Conservation (phyloP, 1,284 basidiomycete species). For the Macrocystidia cucumis region DNA sequence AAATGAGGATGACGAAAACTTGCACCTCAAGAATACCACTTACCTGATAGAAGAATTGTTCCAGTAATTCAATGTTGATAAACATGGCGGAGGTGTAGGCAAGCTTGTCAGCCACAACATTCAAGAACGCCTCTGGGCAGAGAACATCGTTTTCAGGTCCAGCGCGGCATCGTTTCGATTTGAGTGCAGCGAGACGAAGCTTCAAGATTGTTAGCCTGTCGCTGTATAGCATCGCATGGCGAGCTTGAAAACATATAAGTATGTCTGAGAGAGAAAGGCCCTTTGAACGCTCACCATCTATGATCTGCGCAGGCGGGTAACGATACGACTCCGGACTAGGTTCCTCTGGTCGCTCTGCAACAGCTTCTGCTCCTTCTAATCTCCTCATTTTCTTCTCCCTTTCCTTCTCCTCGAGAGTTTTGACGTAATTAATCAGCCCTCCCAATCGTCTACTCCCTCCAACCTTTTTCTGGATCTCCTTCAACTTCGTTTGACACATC, state of each 20-base stretch:
- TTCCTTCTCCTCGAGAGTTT: conserved; percentile 76
- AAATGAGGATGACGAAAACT: background rate
- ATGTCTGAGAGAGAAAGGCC: conserved; percentile 4
- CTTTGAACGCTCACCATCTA: conserved; percentile 65
- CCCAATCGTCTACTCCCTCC: conserved; percentile 80
- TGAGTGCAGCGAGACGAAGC: conserved; percentile 77
- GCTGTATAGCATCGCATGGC: conserved; percentile 84
- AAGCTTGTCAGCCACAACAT: conserved; percentile 95
- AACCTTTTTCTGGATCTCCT: conserved; percentile 79
- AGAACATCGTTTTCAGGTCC: conserved; percentile 85
- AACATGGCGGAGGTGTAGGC: conserved; percentile 97
- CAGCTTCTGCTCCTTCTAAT: conserved; percentile 23
- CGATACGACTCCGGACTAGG: conserved; percentile 68
- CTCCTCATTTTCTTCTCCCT: conserved; percentile 55
- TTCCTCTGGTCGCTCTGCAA: conserved; percentile 31
- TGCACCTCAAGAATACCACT: conserved; percentile 15
- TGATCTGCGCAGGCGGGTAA: conserved; percentile 85
- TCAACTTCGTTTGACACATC: conserved; percentile 84
- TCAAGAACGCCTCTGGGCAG: conserved; percentile 96
- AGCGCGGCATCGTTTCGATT: conserved; percentile 79
- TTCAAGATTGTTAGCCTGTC: conserved; percentile 82
- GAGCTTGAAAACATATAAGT: conserved; percentile 47
- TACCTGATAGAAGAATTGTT: conserved; percentile 98
- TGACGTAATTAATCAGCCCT: conserved; percentile 78
- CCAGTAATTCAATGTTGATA: conserved; percentile 95